Conservation (phyloP, 2,329 filamentous ascomycete genomes). For the Colletotrichum tropicicola region DNA sequence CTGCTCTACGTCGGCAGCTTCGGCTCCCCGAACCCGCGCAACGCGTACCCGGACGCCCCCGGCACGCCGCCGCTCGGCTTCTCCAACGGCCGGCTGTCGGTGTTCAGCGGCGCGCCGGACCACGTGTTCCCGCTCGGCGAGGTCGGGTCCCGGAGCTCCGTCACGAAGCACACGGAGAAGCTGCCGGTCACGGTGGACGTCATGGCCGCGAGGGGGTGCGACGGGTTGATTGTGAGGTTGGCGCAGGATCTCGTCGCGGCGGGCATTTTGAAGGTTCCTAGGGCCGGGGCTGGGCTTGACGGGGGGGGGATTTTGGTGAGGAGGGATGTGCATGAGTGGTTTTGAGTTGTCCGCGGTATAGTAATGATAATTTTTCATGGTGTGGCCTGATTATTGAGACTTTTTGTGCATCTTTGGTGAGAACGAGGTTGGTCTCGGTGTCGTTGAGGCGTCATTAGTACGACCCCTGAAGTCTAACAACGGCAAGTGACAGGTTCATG, state of each 20-base stretch:
- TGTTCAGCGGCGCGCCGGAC: conserved; percentile 49
- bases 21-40: conserved; percentile 24
- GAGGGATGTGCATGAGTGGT: conserved; percentile 24
- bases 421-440: too few species aligned
- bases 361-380: too few species aligned
- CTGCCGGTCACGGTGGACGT: conserved; percentile 67
- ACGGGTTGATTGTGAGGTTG: conserved; percentile 64
- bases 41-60: conserved; percentile 46
- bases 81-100: conserved; percentile 42
- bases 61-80: conserved; percentile 59
- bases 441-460: too few species aligned
- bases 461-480: too few species aligned
- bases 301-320: conserved; percentile 37
- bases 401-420: too few species aligned
- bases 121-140: conserved; percentile 53
- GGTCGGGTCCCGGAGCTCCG: conserved; percentile 39
- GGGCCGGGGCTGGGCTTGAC: conserved; percentile 46
- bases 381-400: too few species aligned
- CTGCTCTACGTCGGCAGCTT: conserved; percentile 37
- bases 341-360: background rate
- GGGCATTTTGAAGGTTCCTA: conserved; percentile 56
- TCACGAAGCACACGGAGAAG: conserved; percentile 56
- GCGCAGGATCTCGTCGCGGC: conserved; percentile 58
- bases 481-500: too few species aligned
- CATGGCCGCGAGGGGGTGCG: conserved; percentile 67